Conservation (phyloP, 805 yeast genomes). For the Spathaspora sp. region DNA sequence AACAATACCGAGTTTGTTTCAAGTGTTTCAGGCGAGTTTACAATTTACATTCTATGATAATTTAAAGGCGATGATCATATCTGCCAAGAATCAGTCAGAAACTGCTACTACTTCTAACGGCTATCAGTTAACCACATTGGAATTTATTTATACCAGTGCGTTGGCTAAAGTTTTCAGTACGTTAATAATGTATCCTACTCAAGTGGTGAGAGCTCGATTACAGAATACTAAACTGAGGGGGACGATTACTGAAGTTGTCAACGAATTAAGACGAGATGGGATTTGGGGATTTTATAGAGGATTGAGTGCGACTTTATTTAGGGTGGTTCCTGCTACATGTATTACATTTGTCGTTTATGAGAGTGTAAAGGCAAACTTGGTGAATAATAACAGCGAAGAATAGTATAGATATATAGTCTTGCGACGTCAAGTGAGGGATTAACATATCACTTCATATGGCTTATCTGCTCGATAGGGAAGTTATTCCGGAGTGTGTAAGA, state of each 20-base stretch:
- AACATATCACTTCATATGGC: background rate
- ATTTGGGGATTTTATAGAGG: slow-evolving; percentile 79
- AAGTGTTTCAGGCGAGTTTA: slow-evolving; percentile 85
- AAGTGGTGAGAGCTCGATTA: slow-evolving; percentile 71
- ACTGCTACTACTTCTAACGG: background rate
- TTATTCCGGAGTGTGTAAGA: too few species aligned
- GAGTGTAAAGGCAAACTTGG: slow-evolving; percentile 28
- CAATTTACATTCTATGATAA: slow-evolving; percentile 86
- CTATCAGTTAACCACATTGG: slow-evolving; percentile 41
- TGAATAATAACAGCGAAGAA: background rate
- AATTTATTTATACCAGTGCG: slow-evolving; percentile 66
- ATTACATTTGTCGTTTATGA: slow-evolving; percentile 88
- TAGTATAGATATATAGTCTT: background rate
- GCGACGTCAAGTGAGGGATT: too few species aligned
- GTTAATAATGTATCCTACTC: slow-evolving; percentile 74
- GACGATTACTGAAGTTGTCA: slow-evolving; percentile 25
- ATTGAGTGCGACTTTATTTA: slow-evolving; percentile 64
- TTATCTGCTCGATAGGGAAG: background rate
- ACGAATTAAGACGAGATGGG: slow-evolving; percentile 52
- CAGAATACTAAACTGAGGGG: slow-evolving; percentile 41
- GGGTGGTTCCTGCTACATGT: slow-evolving; percentile 93
- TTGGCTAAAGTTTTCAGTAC: slow-evolving; percentile 67
- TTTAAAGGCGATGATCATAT: slow-evolving; percentile 43
- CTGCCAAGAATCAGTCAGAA: slow-evolving; percentile 7
- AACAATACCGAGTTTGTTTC: slow-evolving; percentile 66